phyloP scores from a whole-genome alignment of 352 stramenopile species.

The Peronospora farinosa region DNA sequence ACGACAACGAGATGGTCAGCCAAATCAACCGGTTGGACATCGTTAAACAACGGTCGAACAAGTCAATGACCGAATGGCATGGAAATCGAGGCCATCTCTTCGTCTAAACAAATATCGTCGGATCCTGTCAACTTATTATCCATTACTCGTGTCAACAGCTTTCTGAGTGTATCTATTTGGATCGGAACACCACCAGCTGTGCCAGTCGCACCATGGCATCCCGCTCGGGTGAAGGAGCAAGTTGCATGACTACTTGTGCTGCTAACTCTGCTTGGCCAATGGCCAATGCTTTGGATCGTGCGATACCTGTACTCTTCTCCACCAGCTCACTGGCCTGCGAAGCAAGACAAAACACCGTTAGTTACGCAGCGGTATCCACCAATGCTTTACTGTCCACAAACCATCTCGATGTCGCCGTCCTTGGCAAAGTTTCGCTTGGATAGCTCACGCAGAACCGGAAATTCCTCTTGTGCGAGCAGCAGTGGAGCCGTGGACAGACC shows the following conservation, averaged over 20 bases:
- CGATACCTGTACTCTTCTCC: slow-evolving; percentile 88
- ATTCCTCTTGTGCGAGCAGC: slow-evolving; percentile 93
- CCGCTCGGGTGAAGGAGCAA: slow-evolving; percentile 71
- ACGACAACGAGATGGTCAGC: slow-evolving; percentile 6
- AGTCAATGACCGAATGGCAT: slow-evolving; percentile 1
- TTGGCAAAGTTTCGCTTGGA: slow-evolving; percentile 89
- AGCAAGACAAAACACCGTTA: slow-evolving; percentile 12
- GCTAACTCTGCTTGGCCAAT: slow-evolving; percentile 94
- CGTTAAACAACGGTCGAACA: slow-evolving; percentile 2
- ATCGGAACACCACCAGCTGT: slow-evolving; percentile 82
- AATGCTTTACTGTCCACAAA: slow-evolving; percentile 18
- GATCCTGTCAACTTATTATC: slow-evolving; percentile 20
- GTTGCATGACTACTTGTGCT: slow-evolving; percentile 88
- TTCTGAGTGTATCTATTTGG: slow-evolving; percentile 60
- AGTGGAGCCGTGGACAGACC: slow-evolving; percentile 95
- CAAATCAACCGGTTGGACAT: not conserved
- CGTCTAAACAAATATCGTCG: slow-evolving; percentile 5
- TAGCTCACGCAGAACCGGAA: slow-evolving; percentile 87
- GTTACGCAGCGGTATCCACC: slow-evolving; percentile 4
- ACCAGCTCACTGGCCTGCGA: slow-evolving; percentile 80
- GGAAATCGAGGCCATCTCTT: not conserved
- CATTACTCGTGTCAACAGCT: slow-evolving; percentile 12
- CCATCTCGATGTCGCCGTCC: slow-evolving; percentile 88
- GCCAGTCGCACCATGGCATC: slow-evolving; percentile 85
- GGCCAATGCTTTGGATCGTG: slow-evolving; percentile 91